Evolutionary conservation across 768 basidiomycete species (phyloP), one percentile per base, ranked within the genome.

Genomic region (Tephrocybe sp.): DNA sequence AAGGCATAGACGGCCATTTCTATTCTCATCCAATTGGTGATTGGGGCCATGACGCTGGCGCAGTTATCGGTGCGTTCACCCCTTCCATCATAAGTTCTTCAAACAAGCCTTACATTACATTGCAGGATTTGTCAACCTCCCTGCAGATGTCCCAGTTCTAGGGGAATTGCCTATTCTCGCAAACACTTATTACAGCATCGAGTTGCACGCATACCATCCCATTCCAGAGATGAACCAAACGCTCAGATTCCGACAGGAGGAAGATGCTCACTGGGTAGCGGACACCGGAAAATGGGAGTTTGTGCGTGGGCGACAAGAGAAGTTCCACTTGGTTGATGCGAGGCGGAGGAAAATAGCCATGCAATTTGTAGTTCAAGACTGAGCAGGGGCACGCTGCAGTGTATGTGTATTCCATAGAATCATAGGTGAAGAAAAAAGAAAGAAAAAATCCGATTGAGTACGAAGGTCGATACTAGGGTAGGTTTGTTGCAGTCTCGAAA

Each of bases 21-120:
- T 81, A 73, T 53, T 75, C 64, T 25, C 77, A 81, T 63, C 77
- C 79, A 6, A 79, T 81, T 34, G 76, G 79, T 21, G 78, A 78
- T 55, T 80, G 74, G 69, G 79, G 78, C 13, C 78, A 81, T 59
- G 71, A 72, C 33, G 72, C 78, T 12, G 78, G 78, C 2, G 70
- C 74, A 39, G 70, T 78, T 12, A 74, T 79, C 19, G 77, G 76
- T 68, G 58, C 57, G 69, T 42, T 15, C 3, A 8, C n/a, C n/a
- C 36, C 5, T 21, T 6, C 13, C n/a, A 19, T 7, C 19, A n/a
- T 34, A 34, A 15, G 15, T 15, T 10, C 4, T 7, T 34, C 7
- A 4, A 4, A 34, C 15, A n/a, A 34, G 8, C 19, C n/a, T n/a
- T 37, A 4, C 24, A 22, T 13, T 34, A 8, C 31, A n/a, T n/a